Percentiles rank a stretch among this genome's conserved stretches.
Conservation (phyloP, 345 rosid genomes). For the Angophora floribunda region DNA sequence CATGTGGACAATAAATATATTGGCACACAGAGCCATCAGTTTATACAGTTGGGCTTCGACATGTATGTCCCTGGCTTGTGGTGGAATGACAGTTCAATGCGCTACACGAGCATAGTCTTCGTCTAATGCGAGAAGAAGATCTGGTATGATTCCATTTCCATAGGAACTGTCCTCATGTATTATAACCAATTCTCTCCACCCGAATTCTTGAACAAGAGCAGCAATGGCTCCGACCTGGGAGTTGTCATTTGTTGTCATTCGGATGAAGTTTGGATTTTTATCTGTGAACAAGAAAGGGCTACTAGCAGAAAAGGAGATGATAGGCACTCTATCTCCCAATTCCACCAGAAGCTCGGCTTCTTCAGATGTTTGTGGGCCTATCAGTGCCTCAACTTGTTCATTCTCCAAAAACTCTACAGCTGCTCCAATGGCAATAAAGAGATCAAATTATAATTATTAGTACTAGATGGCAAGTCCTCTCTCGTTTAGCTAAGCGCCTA, state of each 20-base stretch:
- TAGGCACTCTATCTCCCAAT: neutral
- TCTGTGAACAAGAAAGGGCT: neutral
- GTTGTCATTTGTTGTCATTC: constrained; percentile 2
- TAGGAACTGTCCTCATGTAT: constrained; percentile 8
- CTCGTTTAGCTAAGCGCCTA: neutral
- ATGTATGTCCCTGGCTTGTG: neutral
- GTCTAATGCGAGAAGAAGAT: neutral
- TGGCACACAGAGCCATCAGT: neutral
- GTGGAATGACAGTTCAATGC: neutral
- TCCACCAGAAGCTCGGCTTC: neutral
- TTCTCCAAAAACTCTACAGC: neutral
- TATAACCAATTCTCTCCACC: constrained; percentile 12
- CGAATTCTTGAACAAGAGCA: constrained; percentile 2
- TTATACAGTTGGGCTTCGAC: neutral
- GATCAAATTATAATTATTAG: neutral
- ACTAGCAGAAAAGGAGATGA: neutral
- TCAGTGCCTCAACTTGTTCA: neutral
- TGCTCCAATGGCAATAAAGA: neutral
- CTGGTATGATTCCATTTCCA: neutral
- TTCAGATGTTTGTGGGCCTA: neutral
- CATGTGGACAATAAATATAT: neutral
- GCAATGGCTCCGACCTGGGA: neutral
- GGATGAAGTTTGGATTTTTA: constrained; percentile 4
- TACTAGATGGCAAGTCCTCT: neutral
- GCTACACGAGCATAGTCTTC: neutral